phyloP scores from a whole-genome alignment of 495 filamentous ascomycete genomes.

The Parachaetomium inaequale region DNA sequence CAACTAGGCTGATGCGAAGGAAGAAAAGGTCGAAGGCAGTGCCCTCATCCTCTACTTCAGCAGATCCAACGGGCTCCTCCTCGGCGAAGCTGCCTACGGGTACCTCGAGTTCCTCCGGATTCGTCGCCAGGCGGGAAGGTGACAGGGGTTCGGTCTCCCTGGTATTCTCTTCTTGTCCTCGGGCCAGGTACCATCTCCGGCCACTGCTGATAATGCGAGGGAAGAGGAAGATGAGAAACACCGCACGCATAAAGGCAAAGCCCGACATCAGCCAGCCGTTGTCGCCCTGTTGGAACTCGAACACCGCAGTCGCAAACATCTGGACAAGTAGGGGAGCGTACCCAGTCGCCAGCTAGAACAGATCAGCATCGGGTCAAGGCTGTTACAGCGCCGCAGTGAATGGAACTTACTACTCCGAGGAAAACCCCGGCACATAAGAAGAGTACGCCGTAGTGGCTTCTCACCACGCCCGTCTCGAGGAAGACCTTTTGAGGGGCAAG shows the following conservation, averaged over 20 bases:
- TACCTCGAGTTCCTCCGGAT: constrained; percentile 39
- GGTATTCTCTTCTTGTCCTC: not conserved
- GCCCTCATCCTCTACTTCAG: constrained; percentile 33
- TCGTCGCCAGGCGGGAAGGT: constrained; percentile 20
- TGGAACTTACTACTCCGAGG: constrained; percentile 44
- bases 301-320: constrained; percentile 53
- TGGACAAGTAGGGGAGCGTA: constrained; percentile 51
- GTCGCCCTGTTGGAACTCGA: constrained; percentile 50
- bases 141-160: not conserved
- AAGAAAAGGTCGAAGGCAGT: constrained; percentile 54
- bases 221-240: constrained; percentile 54
- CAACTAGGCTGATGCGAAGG: constrained; percentile 48
- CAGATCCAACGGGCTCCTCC: constrained; percentile 38
- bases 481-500: constrained; percentile 47
- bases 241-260: constrained; percentile 49
- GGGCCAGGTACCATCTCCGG: constrained; percentile 42
- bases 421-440: constrained; percentile 54
- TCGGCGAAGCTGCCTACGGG: constrained; percentile 40
- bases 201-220: constrained; percentile 51
- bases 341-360: constrained; percentile 47
- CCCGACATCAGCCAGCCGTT: constrained; percentile 54
- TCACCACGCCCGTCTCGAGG: constrained; percentile 38
- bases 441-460: constrained; percentile 49
- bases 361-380: not conserved
- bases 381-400: not conserved